phyloP scores from a whole-genome alignment of 2,329 filamentous ascomycete species.

The Neofusicoccum ribis region DNA sequence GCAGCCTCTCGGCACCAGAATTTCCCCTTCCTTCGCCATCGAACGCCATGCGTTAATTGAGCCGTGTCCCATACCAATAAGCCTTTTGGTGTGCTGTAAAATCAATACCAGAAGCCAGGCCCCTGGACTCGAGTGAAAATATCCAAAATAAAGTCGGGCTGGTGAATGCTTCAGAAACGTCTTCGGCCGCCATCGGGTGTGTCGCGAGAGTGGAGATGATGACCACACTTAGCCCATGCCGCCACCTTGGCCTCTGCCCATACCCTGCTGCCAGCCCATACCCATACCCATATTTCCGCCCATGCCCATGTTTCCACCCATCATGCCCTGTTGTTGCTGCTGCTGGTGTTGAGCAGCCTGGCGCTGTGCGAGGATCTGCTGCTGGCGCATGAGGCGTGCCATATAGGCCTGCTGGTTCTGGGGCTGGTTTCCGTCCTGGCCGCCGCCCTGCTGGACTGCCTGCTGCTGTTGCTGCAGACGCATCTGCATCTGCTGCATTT shows the following conservation, averaged over 20 bases:
- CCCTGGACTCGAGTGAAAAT: not conserved
- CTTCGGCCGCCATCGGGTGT: not conserved
- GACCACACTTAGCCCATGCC: not conserved
- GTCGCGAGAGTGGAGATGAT: not conserved
- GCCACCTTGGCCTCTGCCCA: slow-evolving; percentile 1
- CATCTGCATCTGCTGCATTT: slow-evolving; percentile 29
- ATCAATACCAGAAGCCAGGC: not conserved
- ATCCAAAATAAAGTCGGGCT: too few species aligned
- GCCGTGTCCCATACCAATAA: too few species aligned
- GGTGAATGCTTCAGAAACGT: not conserved
- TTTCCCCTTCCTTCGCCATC: not conserved
- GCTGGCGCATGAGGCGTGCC: slow-evolving; percentile 27
- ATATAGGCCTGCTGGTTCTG: slow-evolving; percentile 13
- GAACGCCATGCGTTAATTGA: too few species aligned
- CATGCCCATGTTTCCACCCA: slow-evolving; percentile 14
- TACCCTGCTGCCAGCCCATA: slow-evolving; percentile 14
- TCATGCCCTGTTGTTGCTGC: slow-evolving; percentile 22
- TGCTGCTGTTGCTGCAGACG: slow-evolving; percentile 23
- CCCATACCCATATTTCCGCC: slow-evolving; percentile 16
- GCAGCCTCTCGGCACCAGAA: not conserved
- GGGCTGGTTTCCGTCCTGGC: not conserved
- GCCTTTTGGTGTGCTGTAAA: too few species aligned
- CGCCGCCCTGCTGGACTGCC: slow-evolving; percentile 8
- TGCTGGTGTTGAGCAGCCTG: slow-evolving; percentile 22
- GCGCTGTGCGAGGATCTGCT: slow-evolving; percentile 22